These are phyloP conservation scores for Corylus americana DNA, from an alignment of 306 rosid species.

Conservation along the genomic window DNA sequence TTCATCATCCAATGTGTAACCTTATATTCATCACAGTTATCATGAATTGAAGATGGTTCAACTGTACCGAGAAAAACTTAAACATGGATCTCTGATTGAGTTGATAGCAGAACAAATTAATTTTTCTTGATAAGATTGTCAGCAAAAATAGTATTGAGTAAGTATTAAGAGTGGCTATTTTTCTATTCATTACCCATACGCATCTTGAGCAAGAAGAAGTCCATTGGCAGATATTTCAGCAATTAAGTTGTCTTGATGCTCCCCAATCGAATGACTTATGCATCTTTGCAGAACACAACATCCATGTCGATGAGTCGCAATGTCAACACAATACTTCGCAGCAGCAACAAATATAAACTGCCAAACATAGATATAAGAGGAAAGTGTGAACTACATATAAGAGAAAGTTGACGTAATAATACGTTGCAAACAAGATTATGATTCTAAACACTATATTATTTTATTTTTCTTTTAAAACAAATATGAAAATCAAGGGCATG, in stretches of 20 bases:
- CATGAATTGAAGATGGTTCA: background rate
- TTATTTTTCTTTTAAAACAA: background rate
- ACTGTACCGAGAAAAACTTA: conserved; percentile 2
- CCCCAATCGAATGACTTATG: conserved; percentile 44
- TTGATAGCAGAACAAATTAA: background rate
- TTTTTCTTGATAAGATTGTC: background rate
- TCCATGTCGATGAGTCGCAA: conserved; percentile 75
- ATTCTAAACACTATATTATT: background rate
- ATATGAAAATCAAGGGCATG: no score
- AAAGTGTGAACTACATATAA: conserved; percentile 12
- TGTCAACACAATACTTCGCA: conserved; percentile 52
- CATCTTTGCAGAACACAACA: conserved; percentile 70
- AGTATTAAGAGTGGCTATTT: background rate
- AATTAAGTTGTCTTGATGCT: conserved; percentile 42
- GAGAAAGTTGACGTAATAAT: background rate
- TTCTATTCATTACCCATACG: conserved; percentile 53
- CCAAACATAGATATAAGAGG: conserved; percentile 4
- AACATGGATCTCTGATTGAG: background rate
- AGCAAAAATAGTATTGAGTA: conserved; percentile 1
- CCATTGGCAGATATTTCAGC: conserved; percentile 52
- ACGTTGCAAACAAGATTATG: background rate
- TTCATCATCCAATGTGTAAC: background rate
- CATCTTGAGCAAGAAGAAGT: conserved; percentile 59
- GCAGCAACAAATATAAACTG: conserved; percentile 68
- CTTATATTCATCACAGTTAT: background rate